Percentiles rank a stretch among this genome's conserved stretches.
Evolutionary conservation across 2,329 filamentous ascomycete genomes (phyloP).

Genomic region (Ophiocordyceps camponoti-floridani): DNA sequence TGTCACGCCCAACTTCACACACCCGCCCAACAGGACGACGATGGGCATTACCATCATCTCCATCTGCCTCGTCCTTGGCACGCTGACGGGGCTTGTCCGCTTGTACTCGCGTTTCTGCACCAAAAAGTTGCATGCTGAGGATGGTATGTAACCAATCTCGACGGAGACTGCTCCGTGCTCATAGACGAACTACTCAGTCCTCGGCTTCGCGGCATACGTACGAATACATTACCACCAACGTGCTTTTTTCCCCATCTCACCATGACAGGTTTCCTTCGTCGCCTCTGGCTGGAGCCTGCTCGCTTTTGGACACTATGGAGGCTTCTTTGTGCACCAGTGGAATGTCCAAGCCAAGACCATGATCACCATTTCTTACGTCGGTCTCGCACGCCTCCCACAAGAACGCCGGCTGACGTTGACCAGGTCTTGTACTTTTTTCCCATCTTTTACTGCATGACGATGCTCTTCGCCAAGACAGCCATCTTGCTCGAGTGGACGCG

Average conservation of each 20-base stretch:
- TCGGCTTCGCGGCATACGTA: not conserved
- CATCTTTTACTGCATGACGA: not conserved
- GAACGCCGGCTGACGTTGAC: not conserved
- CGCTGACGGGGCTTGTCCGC: not conserved
- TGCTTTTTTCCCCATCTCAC: not conserved
- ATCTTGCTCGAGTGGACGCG: constrained; percentile 1
- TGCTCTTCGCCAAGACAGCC: constrained; percentile 1
- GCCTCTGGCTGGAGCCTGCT: not conserved
- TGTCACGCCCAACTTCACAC: not conserved
- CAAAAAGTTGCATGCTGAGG: not conserved
- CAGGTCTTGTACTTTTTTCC: not conserved
- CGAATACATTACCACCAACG: not conserved
- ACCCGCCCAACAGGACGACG: not conserved
- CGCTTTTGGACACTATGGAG: not conserved
- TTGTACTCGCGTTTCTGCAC: not conserved
- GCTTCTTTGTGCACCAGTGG: not conserved
- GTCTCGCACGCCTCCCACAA: not conserved
- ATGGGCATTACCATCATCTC: not conserved
- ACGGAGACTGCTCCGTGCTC: not conserved
- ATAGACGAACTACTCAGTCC: not conserved
- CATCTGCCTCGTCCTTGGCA: not conserved
- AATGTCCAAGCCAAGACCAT: not conserved
- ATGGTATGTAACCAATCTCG: not conserved
- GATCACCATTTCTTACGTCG: not conserved
- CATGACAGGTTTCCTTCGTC: not conserved